Evolutionary conservation across 1,284 basidiomycete genomes (phyloP).

Genomic region (Naganishia liquefaciens): DNA sequence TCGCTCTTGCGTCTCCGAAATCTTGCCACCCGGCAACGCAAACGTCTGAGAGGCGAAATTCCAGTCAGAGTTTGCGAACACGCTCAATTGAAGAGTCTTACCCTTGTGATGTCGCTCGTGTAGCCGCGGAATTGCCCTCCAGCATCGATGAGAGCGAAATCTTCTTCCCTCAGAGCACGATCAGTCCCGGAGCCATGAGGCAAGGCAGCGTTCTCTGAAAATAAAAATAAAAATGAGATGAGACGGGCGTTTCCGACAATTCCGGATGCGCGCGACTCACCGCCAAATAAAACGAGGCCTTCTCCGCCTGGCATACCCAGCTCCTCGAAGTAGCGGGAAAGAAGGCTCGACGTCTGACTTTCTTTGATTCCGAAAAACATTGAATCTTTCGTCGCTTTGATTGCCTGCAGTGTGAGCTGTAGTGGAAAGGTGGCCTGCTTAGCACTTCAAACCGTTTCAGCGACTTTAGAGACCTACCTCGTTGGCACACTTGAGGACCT

Average conservation of each 20-base stretch:
- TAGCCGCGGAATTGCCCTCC: slow-evolving; percentile 72
- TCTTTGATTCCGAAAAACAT: slow-evolving; percentile 74
- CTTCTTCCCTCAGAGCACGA: slow-evolving; percentile 60
- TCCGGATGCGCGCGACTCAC: slow-evolving; percentile 54
- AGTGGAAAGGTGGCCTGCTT: neutral
- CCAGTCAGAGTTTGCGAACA: neutral
- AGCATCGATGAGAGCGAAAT: slow-evolving; percentile 77
- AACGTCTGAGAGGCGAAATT: slow-evolving; percentile 62
- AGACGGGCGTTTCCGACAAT: neutral
- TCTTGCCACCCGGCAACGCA: slow-evolving; percentile 62
- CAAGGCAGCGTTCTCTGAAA: slow-evolving; percentile 74
- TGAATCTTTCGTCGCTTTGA: slow-evolving; percentile 65
- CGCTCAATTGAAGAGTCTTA: slow-evolving; percentile 48
- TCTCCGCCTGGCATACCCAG: slow-evolving; percentile 64
- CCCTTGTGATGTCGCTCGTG: slow-evolving; percentile 73
- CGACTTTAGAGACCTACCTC: slow-evolving; percentile 59
- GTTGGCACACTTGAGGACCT: slow-evolving; percentile 73
- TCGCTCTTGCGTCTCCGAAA: slow-evolving; percentile 60
- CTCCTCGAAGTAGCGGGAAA: slow-evolving; percentile 60
- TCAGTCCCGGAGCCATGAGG: slow-evolving; percentile 79
- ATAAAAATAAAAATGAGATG: neutral
- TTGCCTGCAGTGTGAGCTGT: slow-evolving; percentile 72
- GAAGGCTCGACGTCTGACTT: slow-evolving; percentile 64
- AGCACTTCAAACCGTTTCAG: neutral
- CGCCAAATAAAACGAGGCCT: slow-evolving; percentile 73